Evolutionary conservation across 2,329 filamentous ascomycete genomes (phyloP).

Genomic region (Hypoxylon sp.): DNA sequence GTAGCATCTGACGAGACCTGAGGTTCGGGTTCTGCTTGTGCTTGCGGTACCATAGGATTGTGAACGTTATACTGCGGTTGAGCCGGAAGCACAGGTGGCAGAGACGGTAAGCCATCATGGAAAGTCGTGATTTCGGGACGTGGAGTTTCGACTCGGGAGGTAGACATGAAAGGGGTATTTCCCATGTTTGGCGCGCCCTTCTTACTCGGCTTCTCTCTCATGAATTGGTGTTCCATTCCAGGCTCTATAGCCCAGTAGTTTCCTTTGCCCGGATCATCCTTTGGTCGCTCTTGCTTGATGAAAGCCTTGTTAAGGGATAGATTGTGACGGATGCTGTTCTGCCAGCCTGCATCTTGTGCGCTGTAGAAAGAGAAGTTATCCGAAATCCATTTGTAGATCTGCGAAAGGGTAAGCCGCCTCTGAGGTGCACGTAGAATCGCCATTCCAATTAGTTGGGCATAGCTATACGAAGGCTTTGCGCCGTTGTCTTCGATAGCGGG

Average conservation of each 20-base stretch:
- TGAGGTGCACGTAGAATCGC: conserved; percentile 88
- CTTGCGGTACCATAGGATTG: conserved; percentile 51
- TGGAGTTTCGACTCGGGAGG: conserved; percentile 62
- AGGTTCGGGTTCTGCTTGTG: conserved; percentile 48
- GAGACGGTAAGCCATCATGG: conserved; percentile 56
- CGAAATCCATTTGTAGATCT: conserved; percentile 99
- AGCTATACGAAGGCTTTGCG: conserved; percentile 88
- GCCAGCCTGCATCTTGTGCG: conserved; percentile 87
- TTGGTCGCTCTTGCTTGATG: conserved; percentile 92
- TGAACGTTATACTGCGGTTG: conserved; percentile 47
- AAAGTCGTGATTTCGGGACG: conserved; percentile 49
- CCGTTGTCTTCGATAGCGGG: conserved; percentile 85
- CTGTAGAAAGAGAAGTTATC: conserved; percentile 91
- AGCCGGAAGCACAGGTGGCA: conserved; percentile 53
- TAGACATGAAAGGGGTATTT: conserved; percentile 66
- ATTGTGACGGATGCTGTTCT: conserved; percentile 99
- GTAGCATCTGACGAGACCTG: conserved; percentile 82
- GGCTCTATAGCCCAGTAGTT: conserved; percentile 95
- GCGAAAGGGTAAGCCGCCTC: conserved; percentile 84
- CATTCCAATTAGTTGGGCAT: conserved; percentile 95
- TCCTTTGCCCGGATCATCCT: conserved; percentile 96
- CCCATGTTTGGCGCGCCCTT: conserved; percentile 65
- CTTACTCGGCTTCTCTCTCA: conserved; percentile 82
- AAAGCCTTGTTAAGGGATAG: conserved; percentile 97
- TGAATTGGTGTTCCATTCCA: conserved; percentile 88